A percentile compares a stretch with the other conserved stretches of the same genome.
phyloP scores from a whole-genome alignment of 371 early-diverging fungal genomes.

The Rhizopus stolonifer region DNA sequence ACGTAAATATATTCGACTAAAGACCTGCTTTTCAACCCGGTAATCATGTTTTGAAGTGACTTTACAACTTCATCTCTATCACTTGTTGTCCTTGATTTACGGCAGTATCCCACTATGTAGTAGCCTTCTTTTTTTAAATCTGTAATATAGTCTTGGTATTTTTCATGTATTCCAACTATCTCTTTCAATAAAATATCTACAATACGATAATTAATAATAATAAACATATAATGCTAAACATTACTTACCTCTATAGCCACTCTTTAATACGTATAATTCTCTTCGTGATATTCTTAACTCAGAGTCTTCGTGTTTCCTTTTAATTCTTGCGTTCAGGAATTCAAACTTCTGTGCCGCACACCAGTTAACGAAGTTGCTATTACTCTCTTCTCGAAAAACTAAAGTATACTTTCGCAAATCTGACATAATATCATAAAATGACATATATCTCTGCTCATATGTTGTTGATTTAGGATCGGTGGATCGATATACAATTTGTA shows the following conservation, averaged over 20 bases:
- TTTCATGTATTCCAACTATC: not conserved
- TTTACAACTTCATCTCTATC: no score
- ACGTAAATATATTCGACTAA: no score
- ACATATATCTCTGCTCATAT: slow-evolving; percentile 5
- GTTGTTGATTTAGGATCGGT: slow-evolving; percentile 6
- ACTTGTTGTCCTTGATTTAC: no score
- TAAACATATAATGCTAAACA: slow-evolving; percentile 17
- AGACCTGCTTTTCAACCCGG: no score
- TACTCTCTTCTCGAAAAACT: slow-evolving; percentile 5
- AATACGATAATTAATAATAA: slow-evolving; percentile 15
- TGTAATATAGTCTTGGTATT: slow-evolving; percentile 10
- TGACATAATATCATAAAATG: slow-evolving; percentile 5
- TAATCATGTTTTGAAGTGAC: no score
- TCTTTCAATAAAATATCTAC: slow-evolving; percentile 13
- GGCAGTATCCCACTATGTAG: no score
- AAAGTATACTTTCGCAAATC: slow-evolving; percentile 1
- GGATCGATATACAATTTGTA: slow-evolving; percentile 1
- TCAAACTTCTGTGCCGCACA: slow-evolving; percentile 5
- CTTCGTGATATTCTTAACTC: slow-evolving; percentile 6
- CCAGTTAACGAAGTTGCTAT: slow-evolving; percentile 2
- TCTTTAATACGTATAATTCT: slow-evolving; percentile 4
- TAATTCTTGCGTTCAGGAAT: slow-evolving; percentile 1
- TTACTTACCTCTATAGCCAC: slow-evolving; percentile 14
- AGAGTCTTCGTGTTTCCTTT: slow-evolving; percentile 7
- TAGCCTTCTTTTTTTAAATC: no score